Evolutionary conservation across 345 rosid genomes (phyloP).

Genomic region (Durio zibethinus): DNA sequence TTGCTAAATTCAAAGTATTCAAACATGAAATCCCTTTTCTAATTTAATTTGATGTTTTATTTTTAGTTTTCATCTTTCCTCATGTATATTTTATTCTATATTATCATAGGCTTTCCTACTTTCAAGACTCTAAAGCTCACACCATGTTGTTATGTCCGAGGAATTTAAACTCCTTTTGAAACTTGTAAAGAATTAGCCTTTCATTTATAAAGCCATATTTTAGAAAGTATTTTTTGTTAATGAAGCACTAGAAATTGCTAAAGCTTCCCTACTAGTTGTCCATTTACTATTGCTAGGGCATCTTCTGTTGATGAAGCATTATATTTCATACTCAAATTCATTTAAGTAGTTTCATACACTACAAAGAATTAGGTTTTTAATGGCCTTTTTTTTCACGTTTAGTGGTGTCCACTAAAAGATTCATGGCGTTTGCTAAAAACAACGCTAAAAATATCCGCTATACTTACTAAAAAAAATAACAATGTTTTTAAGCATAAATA

Average conservation of each 20-base stretch:
- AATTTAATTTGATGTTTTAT: not conserved
- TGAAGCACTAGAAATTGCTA: conserved; percentile 72
- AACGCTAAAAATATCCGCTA: no score
- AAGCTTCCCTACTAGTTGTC: conserved; percentile 37
- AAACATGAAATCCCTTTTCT: not conserved
- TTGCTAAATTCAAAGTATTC: not conserved
- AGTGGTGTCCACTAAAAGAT: no score
- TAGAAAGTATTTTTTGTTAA: conserved; percentile 77
- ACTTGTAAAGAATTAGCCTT: conserved; percentile 55
- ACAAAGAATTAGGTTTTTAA: no score
- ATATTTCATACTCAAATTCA: no score
- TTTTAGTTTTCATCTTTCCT: not conserved
- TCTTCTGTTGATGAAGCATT: no score
- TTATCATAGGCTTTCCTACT: not conserved
- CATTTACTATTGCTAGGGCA: no score
- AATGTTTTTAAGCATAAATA: no score
- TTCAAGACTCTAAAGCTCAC: not conserved
- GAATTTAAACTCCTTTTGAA: not conserved
- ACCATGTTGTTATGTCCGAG: not conserved
- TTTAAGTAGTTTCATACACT: no score
- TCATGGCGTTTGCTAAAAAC: no score
- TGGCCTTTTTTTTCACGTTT: no score
- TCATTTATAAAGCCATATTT: conserved; percentile 68
- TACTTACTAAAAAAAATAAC: no score
- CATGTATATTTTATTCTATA: not conserved